Base-by-base conservation (phyloP, 371 early-diverging fungal species). In the Apophysomyces sp. region DNA sequence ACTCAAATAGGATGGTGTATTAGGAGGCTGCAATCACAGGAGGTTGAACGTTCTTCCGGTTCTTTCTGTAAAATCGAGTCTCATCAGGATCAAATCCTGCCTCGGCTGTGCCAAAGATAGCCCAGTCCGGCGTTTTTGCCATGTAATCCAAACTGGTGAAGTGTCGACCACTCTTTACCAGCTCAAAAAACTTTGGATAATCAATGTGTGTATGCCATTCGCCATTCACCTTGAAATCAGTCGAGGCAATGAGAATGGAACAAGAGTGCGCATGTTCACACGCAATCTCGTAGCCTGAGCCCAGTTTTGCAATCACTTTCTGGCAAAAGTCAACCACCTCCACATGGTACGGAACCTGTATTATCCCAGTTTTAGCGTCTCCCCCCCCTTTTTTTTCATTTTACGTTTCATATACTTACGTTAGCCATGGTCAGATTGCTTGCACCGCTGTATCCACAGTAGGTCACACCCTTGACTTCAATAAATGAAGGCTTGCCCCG, bases 181-280 rank as follows among this genome's bases (percentile, higher is more conserved):
- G 66, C 28, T 86, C 83, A 73, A 88, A 87, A 80, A 92, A 93
- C 66, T 79, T 81, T 28, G 78, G 73, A 70, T 90, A 93, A 69
- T 93, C 92, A 59, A 93, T 93, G 77, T 90, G 90, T 1, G 93
- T 93, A 57, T 86, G 70, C 93, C 93, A 93, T 59, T 76, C 82
- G 57, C 86, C 86, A 44, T 90, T 76, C 55, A 86, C 82, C 74
- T 86, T 86, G 75, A 87, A 93, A 52, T 82, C 75, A 30, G 80
- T 84, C 44, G 85, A 77, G 4, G 92, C 89, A 57, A 93, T 86
- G 51, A 93, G 73, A 52, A 93, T 82, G 6, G 86, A 89, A 65
- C 89, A 89, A 3, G 89, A 87, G 61, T 93, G 93, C 11, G 86
- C 87, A 65, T 92, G 93, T 57, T 89, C 92, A 27, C 85, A 85